Evolutionary conservation across 306 rosid species (phyloP).

Genomic region (Pachyrhizus erosus): DNA sequence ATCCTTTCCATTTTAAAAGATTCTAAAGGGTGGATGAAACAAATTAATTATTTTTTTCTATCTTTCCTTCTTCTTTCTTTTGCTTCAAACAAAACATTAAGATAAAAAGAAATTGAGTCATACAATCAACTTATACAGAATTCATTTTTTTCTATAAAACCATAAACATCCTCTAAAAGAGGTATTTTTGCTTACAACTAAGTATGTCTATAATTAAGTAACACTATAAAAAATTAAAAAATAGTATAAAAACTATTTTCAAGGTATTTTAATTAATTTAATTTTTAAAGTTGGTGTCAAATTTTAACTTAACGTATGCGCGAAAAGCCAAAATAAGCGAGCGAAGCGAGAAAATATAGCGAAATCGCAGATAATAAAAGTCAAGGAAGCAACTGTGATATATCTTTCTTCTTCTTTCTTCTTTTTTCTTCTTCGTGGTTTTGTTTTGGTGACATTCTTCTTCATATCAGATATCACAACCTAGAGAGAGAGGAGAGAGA

Average conservation of each 20-base stretch:
- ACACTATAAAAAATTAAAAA: too few species aligned
- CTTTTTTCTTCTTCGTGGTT: neutral
- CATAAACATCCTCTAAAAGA: too few species aligned
- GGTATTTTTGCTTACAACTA: too few species aligned
- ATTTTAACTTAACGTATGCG: neutral
- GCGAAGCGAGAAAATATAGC: constrained; percentile 21
- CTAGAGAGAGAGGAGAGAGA: constrained; percentile 43
- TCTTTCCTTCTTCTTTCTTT: too few species aligned
- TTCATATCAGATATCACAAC: constrained; percentile 37
- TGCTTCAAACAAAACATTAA: too few species aligned
- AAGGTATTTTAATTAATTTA: neutral
- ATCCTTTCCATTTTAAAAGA: too few species aligned
- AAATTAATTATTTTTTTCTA: too few species aligned
- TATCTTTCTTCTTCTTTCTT: constrained; percentile 1
- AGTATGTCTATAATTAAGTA: too few species aligned
- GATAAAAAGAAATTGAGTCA: too few species aligned
- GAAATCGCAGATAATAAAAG: constrained; percentile 12
- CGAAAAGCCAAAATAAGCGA: neutral
- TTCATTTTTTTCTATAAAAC: too few species aligned
- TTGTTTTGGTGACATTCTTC: constrained; percentile 41
- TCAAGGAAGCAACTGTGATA: constrained; percentile 23
- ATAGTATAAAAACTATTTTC: neutral
- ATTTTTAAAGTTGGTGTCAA: neutral
- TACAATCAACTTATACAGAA: too few species aligned
- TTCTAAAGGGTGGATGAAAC: too few species aligned